These are phyloP conservation scores for Pichia phayaonensis DNA, from an alignment of 805 yeast species.

Conservation along the genomic window DNA sequence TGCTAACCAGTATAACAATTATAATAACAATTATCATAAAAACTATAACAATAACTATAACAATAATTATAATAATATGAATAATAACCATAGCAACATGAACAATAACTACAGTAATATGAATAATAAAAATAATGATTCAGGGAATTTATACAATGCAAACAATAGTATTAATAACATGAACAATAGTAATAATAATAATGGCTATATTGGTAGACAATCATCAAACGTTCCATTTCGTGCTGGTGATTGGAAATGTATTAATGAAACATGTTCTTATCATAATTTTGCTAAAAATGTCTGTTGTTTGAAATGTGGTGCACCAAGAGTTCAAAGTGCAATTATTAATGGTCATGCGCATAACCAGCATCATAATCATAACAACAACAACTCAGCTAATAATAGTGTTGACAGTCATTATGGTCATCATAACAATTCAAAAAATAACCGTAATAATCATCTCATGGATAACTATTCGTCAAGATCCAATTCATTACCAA, in stretches of 20 bases:
- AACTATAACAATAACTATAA: constrained; percentile 4
- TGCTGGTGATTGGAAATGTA: constrained; percentile 96
- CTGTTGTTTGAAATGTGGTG: constrained; percentile 83
- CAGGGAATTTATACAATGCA: background rate
- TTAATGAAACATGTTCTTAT: constrained; percentile 68
- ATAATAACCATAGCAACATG: background rate
- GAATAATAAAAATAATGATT: background rate
- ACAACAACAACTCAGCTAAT: background rate
- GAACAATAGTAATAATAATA: constrained; percentile 15
- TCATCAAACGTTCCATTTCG: constrained; percentile 73
- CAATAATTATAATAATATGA: constrained; percentile 8
- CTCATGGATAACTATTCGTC: constrained; percentile 1
- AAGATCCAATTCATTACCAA: constrained; percentile 12
- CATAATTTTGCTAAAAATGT: constrained; percentile 91
- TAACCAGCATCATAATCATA: constrained; percentile 16
- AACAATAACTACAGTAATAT: constrained; percentile 9
- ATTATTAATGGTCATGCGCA: constrained; percentile 26
- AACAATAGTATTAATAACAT: constrained; percentile 12
- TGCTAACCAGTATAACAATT: constrained; percentile 12
- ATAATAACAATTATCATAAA: constrained; percentile 6
- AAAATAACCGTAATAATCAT: background rate
- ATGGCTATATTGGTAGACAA: constrained; percentile 18
- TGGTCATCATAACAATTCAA: background rate
- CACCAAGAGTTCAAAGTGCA: constrained; percentile 42
- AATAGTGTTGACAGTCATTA: constrained; percentile 2